These are phyloP conservation scores for Endocalyx cinctus DNA, from an alignment of 2,329 filamentous ascomycete species.

Conservation along the genomic window DNA sequence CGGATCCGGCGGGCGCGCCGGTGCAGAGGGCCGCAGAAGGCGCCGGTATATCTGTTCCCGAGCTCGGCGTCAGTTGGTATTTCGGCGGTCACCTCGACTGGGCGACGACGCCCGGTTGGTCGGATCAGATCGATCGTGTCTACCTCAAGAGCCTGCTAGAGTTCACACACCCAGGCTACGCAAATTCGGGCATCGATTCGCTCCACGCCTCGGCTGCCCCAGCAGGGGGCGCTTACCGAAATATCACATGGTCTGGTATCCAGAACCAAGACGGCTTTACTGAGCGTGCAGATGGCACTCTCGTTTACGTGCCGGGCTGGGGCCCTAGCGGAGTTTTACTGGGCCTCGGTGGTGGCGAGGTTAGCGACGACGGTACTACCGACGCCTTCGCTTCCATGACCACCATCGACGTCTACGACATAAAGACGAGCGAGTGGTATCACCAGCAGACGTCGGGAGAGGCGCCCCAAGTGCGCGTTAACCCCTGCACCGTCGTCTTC, in stretches of 20 bases:
- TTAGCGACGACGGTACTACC: slow-evolving; percentile 33
- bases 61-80: slow-evolving; percentile 69
- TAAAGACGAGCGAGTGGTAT: slow-evolving; percentile 67
- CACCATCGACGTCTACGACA: slow-evolving; percentile 69
- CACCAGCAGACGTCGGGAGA: slow-evolving; percentile 65
- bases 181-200: slow-evolving; percentile 57
- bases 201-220: slow-evolving; percentile 54
- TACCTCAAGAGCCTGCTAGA: slow-evolving; percentile 73
- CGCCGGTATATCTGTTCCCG: slow-evolving; percentile 64
- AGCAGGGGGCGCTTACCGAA: slow-evolving; percentile 60
- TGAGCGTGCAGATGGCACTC: slow-evolving; percentile 66
- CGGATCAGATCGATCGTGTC: slow-evolving; percentile 55
- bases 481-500: slow-evolving; percentile 66
- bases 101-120: slow-evolving; percentile 59
- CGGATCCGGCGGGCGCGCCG: slow-evolving; percentile 47
- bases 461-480: slow-evolving; percentile 61
- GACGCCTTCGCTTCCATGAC: slow-evolving; percentile 56
- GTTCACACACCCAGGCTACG: slow-evolving; percentile 68
- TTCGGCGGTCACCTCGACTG: slow-evolving; percentile 72
- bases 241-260: slow-evolving; percentile 68
- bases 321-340: slow-evolving; percentile 66
- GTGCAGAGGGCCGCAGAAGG: slow-evolving; percentile 71
- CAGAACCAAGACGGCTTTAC: slow-evolving; percentile 64
- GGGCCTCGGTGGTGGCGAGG: slow-evolving; percentile 66
- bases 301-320: slow-evolving; percentile 73